Conservation (phyloP, 2,329 filamentous ascomycete species). For the Talaromyces sp. region DNA sequence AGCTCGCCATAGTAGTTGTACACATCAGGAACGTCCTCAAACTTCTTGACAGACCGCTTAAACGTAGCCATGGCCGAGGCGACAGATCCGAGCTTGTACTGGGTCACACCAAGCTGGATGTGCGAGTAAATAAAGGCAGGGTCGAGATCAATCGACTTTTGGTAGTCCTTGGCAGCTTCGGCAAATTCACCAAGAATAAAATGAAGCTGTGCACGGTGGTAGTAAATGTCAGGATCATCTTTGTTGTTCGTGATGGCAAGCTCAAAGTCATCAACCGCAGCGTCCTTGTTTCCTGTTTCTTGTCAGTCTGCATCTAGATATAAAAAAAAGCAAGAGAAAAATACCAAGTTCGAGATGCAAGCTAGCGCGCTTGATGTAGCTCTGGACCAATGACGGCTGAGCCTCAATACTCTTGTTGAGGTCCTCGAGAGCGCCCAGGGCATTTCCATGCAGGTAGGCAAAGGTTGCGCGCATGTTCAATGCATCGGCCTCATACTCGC, state of each 20-base stretch:
- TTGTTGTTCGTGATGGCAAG: slow-evolving; percentile 79
- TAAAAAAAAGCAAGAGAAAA: slow-evolving; percentile 22
- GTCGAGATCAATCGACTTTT: slow-evolving; percentile 97
- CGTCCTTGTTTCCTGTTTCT: slow-evolving; percentile 67
- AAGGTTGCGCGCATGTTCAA: slow-evolving; percentile 98
- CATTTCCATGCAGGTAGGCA: slow-evolving; percentile 85
- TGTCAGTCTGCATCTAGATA: slow-evolving; percentile 25
- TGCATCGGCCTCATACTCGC: slow-evolving; percentile 79
- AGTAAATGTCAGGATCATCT: slow-evolving; percentile 94
- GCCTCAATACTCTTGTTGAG: slow-evolving; percentile 91
- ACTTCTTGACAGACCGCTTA: slow-evolving; percentile 96
- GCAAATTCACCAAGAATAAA: slow-evolving; percentile 95
- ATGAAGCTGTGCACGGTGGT: slow-evolving; percentile 96
- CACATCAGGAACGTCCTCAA: slow-evolving; percentile 90
- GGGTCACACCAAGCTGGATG: slow-evolving; percentile 97
- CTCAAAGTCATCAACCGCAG: slow-evolving; percentile 82
- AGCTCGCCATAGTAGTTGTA: slow-evolving; percentile 99
- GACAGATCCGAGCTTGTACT: slow-evolving; percentile 99
- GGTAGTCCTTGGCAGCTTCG: slow-evolving; percentile 95
- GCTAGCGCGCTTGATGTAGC: slow-evolving; percentile 97
- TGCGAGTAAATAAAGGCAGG: slow-evolving; percentile 97
- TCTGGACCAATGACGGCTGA: slow-evolving; percentile 83
- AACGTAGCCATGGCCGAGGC: slow-evolving; percentile 98
- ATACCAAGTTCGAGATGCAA: slow-evolving; percentile 91
- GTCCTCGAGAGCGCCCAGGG: slow-evolving; percentile 74